Percentiles rank a stretch among this genome's conserved stretches.
phyloP scores from a whole-genome alignment of 108 stramenopile species.

The Cyclotella kingstonii region DNA sequence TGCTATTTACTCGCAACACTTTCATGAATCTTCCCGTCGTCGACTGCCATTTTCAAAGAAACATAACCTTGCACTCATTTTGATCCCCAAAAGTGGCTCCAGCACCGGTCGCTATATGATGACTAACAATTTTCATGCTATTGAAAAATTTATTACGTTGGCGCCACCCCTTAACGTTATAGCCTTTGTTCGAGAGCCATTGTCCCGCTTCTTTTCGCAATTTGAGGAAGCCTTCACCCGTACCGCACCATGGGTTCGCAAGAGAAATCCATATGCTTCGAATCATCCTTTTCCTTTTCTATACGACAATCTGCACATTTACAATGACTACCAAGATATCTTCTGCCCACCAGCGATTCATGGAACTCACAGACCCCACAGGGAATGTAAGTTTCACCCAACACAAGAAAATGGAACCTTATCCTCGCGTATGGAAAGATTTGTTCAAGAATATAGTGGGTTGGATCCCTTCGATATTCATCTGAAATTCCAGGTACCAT shows the following conservation, averaged over 20 bases:
- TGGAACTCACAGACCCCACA: not conserved
- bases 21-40: constrained; percentile 1
- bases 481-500: constrained; percentile 18
- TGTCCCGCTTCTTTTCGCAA: constrained; percentile 25
- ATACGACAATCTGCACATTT: constrained; percentile 23
- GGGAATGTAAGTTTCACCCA: constrained; percentile 14
- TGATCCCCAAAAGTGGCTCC: constrained; percentile 27
- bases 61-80: constrained; percentile 15
- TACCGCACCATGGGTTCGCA: constrained; percentile 26
- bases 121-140: too few relatives aligned
- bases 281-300: constrained; percentile 24
- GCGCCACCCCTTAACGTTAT: constrained; percentile 13
- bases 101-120: constrained; percentile 36
- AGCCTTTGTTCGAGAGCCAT: constrained; percentile 19
- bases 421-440: constrained; percentile 17
- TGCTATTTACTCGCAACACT: constrained; percentile 11
- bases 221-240: constrained; percentile 26
- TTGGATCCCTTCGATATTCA: constrained; percentile 22
- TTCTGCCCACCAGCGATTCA: constrained; percentile 22
- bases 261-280: constrained; percentile 13
- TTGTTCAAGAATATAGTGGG: constrained; percentile 27
- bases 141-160: too few relatives aligned
- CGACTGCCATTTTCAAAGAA: constrained; percentile 19
- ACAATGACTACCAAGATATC: constrained; percentile 24
- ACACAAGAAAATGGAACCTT: constrained; percentile 23